A percentile compares a stretch with the other conserved stretches of the same genome.
Conservation (phyloP, 164 flowering plant genomes). For the Malania oleifera region DNA sequence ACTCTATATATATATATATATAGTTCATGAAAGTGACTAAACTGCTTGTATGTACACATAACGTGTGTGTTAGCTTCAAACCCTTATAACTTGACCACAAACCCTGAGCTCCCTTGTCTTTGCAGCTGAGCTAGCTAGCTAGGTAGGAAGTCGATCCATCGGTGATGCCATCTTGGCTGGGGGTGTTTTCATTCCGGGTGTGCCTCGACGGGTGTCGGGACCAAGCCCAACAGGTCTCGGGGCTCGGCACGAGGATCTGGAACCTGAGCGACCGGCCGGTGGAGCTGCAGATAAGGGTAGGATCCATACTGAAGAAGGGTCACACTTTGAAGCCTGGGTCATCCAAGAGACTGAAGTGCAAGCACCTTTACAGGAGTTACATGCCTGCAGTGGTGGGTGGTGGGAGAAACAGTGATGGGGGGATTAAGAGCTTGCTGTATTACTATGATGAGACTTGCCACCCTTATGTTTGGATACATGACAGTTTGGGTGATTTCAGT, state of each 20-base stretch:
- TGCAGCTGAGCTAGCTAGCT: too few species aligned
- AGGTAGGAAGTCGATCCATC: too few species aligned
- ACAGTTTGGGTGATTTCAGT: conserved; percentile 45
- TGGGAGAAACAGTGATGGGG: conserved; percentile 18
- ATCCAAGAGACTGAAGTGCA: conserved; percentile 68
- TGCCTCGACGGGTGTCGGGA: conserved; percentile 56
- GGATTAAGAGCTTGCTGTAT: conserved; percentile 48
- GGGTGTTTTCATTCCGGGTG: conserved; percentile 23
- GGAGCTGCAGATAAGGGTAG: conserved; percentile 77
- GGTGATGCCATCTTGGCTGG: conserved; percentile 26
- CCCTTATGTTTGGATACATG: conserved; percentile 83
- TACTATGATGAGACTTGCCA: conserved; percentile 68
- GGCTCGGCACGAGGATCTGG: conserved; percentile 56
- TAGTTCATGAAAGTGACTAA: too few species aligned
- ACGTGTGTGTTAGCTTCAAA: conserved; percentile 10
- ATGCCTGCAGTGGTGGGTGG: conserved; percentile 35
- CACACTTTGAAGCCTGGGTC: conserved; percentile 66
- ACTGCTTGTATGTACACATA: neutral
- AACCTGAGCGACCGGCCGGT: conserved; percentile 60
- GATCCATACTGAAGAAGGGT: conserved; percentile 67
- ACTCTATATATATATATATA: too few species aligned
- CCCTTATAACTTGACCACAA: conserved; percentile 7
- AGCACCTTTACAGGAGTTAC: conserved; percentile 67
- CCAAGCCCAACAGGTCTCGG: conserved; percentile 30
- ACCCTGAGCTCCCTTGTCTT: conserved; percentile 3